Evolutionary conservation across 306 rosid species (phyloP).

Genomic region (Psophocarpus tetragonolobus): DNA sequence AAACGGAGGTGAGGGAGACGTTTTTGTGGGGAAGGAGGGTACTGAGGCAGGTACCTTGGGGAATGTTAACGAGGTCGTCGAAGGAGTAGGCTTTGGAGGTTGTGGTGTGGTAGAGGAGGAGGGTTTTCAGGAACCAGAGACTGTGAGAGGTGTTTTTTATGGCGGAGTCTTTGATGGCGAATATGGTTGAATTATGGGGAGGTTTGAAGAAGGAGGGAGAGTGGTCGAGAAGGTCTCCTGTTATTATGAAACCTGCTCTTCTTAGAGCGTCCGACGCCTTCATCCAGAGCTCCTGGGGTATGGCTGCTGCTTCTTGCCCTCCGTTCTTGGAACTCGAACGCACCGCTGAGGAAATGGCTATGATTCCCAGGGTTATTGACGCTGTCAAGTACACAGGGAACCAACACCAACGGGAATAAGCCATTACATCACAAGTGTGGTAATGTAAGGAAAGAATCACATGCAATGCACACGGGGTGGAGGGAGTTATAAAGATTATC

Average conservation of each 20-base stretch:
- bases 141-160: slow-evolving; percentile 47
- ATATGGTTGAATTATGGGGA: slow-evolving; percentile 37
- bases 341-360: slow-evolving; percentile 52
- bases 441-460: no score
- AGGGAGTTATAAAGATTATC: no score
- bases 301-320: slow-evolving; percentile 26
- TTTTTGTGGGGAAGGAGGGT: slow-evolving; percentile 51
- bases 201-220: slow-evolving; percentile 63
- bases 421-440: no score
- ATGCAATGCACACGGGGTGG: no score
- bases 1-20: slow-evolving; percentile 49
- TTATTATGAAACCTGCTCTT: slow-evolving; percentile 51
- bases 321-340: slow-evolving; percentile 40
- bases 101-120: slow-evolving; percentile 49
- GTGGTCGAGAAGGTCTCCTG: slow-evolving; percentile 60
- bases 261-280: slow-evolving; percentile 60
- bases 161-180: slow-evolving; percentile 45
- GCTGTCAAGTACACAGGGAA: slow-evolving; percentile 44
- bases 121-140: slow-evolving; percentile 57
- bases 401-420: slow-evolving; percentile 46
- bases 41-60: slow-evolving; percentile 49
- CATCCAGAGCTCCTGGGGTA: slow-evolving; percentile 35
- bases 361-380: slow-evolving; percentile 48
- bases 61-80: slow-evolving; percentile 22
- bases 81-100: slow-evolving; percentile 24